Evolutionary conservation across 1,139 yeast genomes (phyloP).

Genomic region (Suhomyces maxii): DNA sequence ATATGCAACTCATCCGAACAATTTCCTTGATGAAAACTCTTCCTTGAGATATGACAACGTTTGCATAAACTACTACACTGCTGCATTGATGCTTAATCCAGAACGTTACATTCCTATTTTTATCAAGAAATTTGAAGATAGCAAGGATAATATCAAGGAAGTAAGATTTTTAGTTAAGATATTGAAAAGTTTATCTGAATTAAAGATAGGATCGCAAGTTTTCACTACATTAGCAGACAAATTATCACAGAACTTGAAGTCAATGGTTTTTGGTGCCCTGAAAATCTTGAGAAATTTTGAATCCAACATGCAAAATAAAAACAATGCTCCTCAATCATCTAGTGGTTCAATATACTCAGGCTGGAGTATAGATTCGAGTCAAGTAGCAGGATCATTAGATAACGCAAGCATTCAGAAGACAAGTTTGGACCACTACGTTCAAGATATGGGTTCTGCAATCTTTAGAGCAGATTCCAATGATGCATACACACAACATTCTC

Average conservation of each 20-base stretch:
- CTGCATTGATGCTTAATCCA: slow-evolving; percentile 45
- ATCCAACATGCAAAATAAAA: slow-evolving; percentile 2
- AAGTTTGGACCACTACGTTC: slow-evolving; percentile 15
- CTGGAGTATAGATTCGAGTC: slow-evolving; percentile 11
- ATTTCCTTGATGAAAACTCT: slow-evolving; percentile 9
- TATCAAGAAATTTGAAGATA: slow-evolving; percentile 25
- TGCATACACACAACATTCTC: background rate
- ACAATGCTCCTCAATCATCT: slow-evolving; percentile 6
- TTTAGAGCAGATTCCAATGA: slow-evolving; percentile 5
- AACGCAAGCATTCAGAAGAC: slow-evolving; percentile 10
- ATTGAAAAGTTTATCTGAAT: slow-evolving; percentile 36
- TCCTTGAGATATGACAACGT: slow-evolving; percentile 25
- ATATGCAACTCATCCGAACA: slow-evolving; percentile 3
- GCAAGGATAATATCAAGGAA: slow-evolving; percentile 31
- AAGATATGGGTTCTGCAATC: slow-evolving; percentile 7
- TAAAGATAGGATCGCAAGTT: slow-evolving; percentile 23
- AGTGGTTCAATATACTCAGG: slow-evolving; percentile 14
- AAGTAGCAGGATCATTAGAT: slow-evolving; percentile 3
- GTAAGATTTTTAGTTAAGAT: slow-evolving; percentile 39
- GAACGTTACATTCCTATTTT: slow-evolving; percentile 30
- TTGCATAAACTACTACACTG: slow-evolving; percentile 40
- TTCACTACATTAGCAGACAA: slow-evolving; percentile 26
- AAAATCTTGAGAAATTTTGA: slow-evolving; percentile 30
- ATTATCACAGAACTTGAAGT: slow-evolving; percentile 26
- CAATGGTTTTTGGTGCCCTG: slow-evolving; percentile 32